Base-by-base conservation (phyloP, 805 yeast genomes). In the Yamadazyma scolyti region DNA sequence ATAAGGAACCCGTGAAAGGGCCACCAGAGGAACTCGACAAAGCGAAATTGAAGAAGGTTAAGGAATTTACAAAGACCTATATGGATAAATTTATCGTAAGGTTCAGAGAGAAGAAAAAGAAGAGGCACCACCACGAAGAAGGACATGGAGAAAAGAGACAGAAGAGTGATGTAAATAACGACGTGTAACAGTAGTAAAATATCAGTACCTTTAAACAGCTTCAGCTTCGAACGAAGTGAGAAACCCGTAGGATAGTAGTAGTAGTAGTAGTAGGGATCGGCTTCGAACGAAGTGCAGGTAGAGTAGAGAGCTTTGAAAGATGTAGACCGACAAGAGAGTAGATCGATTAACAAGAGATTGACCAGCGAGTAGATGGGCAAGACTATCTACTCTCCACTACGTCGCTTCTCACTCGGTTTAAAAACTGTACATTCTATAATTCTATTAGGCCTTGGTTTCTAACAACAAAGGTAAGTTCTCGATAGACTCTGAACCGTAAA, bases 41-140 rank as follows among this genome's bases (percentile, higher is more conserved):
- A n/a, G 82, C 76, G 14, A 85, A 85, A 55, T 63, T 74, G 42
- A 67, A 71, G 43, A 88, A 89, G 51, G 68, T 88, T 16, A 81
- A 82, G 53, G 66, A 52, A 17, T 90, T 82, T 50, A 68, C 75
- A 9, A 68, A 66, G 27, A 54, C 51, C 2, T 85, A 79, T 47
- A 82, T 85, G 90, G 78, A 70, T 7, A 83, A 80, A 53, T 77
- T 72, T 38, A 40, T 78, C 40, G 56, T 50, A 16, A 77, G 74
- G 48, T 67, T 64, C 39, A 54, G 69, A 27, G 58, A 57, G 7
- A 73, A 68, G 46, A 54, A 60, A 40, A 46, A 40, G 30, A 39
- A 37, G 21, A 33, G 34, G 16, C 34, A 36, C 16, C 21, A 33
- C 22, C 22, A 33, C 20, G 30, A 20, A 7, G 17, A n/a, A n/a